phyloP scores from a whole-genome alignment of 2,329 filamentous ascomycete species.

The Monilinia fructigena region DNA sequence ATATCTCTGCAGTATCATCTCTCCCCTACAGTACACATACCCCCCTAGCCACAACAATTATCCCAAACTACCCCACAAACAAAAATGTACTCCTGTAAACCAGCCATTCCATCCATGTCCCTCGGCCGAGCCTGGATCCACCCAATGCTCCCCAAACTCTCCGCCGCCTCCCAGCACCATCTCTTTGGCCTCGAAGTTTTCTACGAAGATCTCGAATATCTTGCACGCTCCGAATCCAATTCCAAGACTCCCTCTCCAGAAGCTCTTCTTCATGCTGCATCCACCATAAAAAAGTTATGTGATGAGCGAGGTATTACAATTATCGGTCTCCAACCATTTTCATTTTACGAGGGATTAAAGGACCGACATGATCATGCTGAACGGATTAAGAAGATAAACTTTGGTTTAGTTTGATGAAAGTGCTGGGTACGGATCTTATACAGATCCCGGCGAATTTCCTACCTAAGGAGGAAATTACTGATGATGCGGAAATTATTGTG shows the following conservation, averaged over 20 bases:
- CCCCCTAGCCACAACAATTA: neutral
- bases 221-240: constrained; percentile 40
- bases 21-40: neutral
- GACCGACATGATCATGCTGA: constrained; percentile 58
- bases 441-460: neutral
- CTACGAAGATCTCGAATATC: constrained; percentile 68
- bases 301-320: constrained; percentile 55
- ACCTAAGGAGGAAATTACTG: constrained; percentile 44
- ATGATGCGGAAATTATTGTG: constrained; percentile 55
- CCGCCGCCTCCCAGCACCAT: constrained; percentile 62
- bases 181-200: constrained; percentile 72
- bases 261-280: constrained; percentile 45
- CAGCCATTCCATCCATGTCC: constrained; percentile 75
- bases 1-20: neutral
- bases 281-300: constrained; percentile 57
- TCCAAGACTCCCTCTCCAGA: constrained; percentile 35
- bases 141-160: constrained; percentile 63
- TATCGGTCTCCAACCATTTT: constrained; percentile 70
- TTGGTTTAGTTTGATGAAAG: constrained; percentile 59
- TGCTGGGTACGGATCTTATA: constrained; percentile 61
- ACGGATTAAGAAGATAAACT: constrained; percentile 61
- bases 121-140: constrained; percentile 59
- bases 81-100: constrained; percentile 45
- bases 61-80: neutral
- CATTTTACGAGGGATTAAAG: constrained; percentile 71